Evolutionary conservation across 2,329 filamentous ascomycete genomes (phyloP).

Genomic region (Aspergillaceae sp.): DNA sequence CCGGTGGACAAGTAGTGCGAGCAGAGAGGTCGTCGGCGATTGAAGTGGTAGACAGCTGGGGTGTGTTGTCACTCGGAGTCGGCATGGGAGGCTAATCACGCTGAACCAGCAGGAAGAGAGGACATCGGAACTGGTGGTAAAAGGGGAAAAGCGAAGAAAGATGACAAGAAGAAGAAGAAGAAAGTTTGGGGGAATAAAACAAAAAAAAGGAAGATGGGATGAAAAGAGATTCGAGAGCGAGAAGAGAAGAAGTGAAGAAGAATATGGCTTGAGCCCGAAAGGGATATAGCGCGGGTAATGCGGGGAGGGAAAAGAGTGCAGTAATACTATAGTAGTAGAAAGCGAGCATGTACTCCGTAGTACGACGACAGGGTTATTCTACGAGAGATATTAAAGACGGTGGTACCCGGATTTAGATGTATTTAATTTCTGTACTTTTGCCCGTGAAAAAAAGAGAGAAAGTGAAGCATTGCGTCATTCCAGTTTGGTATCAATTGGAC

Average conservation of each 20-base stretch:
- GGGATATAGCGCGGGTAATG: not conserved
- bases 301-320: not conserved
- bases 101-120: conserved; percentile 11
- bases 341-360: not conserved
- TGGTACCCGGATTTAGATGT: too few species aligned
- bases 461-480: not conserved
- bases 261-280: not conserved
- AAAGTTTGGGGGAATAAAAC: too few species aligned
- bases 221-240: not conserved
- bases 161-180: too few species aligned
- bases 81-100: conserved; percentile 41
- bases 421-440: too few species aligned
- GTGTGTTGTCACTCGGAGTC: conserved; percentile 39
- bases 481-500: not conserved
- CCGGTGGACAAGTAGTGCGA: conserved; percentile 45
- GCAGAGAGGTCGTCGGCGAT: conserved; percentile 37
- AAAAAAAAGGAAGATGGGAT: not conserved
- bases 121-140: not conserved
- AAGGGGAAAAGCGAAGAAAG: too few species aligned
- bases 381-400: too few species aligned
- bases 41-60: conserved; percentile 33
- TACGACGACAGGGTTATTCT: too few species aligned
- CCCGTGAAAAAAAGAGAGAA: too few species aligned
- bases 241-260: conserved; percentile 1
- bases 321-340: not conserved